Percentiles rank a stretch among this genome's conserved stretches.
These are phyloP conservation scores for Xylariaceae sp. DNA, from an alignment of 2,329 filamentous ascomycete genomes.

Conservation along the genomic window DNA sequence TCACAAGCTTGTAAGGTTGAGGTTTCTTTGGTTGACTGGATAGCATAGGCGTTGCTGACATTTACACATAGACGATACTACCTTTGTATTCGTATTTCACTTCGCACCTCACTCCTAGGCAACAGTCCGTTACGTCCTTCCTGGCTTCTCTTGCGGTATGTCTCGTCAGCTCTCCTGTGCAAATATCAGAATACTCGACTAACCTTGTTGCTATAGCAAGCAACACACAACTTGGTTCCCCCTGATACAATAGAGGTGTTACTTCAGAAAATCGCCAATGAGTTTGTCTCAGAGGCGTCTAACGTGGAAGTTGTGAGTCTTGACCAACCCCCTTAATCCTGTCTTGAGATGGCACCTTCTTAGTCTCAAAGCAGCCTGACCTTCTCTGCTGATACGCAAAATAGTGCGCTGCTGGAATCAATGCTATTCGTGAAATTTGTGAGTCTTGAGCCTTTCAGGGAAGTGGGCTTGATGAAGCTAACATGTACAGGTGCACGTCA, in stretches of 20 bases:
- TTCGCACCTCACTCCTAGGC: constrained; percentile 82
- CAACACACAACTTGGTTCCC: constrained; percentile 83
- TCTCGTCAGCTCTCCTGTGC: not conserved
- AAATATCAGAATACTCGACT: not conserved
- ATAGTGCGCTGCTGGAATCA: constrained; percentile 67
- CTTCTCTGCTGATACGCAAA: constrained; percentile 1
- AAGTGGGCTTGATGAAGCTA: constrained; percentile 1
- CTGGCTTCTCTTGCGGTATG: constrained; percentile 70
- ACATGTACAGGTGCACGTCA: constrained; percentile 55
- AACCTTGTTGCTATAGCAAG: constrained; percentile 45
- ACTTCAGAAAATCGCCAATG: constrained; percentile 92
- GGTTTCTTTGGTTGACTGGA: not conserved
- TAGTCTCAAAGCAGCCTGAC: not conserved
- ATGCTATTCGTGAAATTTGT: constrained; percentile 92
- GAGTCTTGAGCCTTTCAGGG: not conserved
- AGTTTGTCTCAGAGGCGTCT: constrained; percentile 93
- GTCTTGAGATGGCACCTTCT: not conserved
- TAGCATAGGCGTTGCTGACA: constrained; percentile 4
- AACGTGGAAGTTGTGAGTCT: constrained; percentile 65
- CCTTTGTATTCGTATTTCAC: constrained; percentile 94
- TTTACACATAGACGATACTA: constrained; percentile 57
- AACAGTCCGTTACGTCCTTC: constrained; percentile 87
- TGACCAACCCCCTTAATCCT: constrained; percentile 40
- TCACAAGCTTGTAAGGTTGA: constrained; percentile 55
- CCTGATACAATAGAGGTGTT: constrained; percentile 88